A percentile compares a stretch with the other conserved stretches of the same genome.
Evolutionary conservation across 1,139 yeast species (phyloP).

Genomic region (Scheffersomyces titani): DNA sequence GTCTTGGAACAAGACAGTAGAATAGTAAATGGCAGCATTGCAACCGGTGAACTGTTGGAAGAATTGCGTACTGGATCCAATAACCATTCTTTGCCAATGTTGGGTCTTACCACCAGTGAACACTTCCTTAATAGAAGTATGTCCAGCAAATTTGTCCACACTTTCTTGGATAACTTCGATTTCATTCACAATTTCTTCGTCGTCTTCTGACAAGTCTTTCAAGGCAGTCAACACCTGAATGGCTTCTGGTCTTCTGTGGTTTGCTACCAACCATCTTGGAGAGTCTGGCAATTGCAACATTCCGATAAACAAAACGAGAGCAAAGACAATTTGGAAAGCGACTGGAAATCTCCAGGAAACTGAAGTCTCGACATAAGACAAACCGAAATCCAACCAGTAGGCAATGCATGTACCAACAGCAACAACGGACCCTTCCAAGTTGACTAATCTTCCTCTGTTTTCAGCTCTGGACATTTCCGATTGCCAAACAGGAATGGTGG

Average conservation of each 20-base stretch:
- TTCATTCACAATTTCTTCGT: conserved; percentile 49
- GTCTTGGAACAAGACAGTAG: conserved; percentile 61
- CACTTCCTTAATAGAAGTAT: conserved; percentile 49
- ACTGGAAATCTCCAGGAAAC: conserved; percentile 41
- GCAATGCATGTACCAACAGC: conserved; percentile 74
- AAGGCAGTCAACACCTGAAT: conserved; percentile 40
- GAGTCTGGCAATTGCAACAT: conserved; percentile 59
- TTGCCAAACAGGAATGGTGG: conserved; percentile 82
- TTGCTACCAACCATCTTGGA: conserved; percentile 71
- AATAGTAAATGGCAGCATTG: conserved; percentile 69
- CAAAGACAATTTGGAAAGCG: conserved; percentile 44
- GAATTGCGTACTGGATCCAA: conserved; percentile 67
- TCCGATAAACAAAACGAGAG: conserved; percentile 35
- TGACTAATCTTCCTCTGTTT: conserved; percentile 70
- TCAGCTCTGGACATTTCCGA: conserved; percentile 75
- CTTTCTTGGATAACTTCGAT: conserved; percentile 43
- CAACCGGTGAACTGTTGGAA: conserved; percentile 67
- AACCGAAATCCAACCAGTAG: conserved; percentile 79
- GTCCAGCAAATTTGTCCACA: conserved; percentile 40
- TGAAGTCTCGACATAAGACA: conserved; percentile 54
- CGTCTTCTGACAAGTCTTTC: conserved; percentile 36
- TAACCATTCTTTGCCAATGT: conserved; percentile 54
- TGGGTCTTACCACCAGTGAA: conserved; percentile 60
- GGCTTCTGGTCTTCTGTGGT: conserved; percentile 54
- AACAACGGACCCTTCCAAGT: conserved; percentile 69